phyloP scores from a whole-genome alignment of 208 protist genomes.

The Wallacemonas sp. region DNA sequence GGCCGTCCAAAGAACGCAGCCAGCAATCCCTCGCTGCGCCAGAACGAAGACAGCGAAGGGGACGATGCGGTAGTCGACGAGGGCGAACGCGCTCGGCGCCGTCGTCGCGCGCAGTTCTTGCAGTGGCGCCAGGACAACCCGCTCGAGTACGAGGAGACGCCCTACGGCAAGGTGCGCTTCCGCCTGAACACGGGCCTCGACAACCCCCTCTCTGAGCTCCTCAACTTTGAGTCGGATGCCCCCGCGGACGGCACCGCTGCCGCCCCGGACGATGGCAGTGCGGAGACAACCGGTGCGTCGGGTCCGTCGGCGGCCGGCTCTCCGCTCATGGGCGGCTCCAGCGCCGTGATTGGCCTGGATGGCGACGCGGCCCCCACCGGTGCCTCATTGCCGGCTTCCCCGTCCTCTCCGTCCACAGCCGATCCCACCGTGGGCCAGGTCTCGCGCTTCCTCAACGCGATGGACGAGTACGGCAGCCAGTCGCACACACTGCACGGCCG shows the following conservation, averaged over 20 bases:
- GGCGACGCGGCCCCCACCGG: background rate
- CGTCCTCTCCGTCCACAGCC: background rate
- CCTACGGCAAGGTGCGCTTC: slow-evolving; percentile 47
- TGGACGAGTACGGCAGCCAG: slow-evolving; percentile 50
- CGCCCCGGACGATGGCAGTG: too few relatives aligned
- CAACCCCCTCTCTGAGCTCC: slow-evolving; percentile 30
- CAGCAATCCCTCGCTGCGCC: too few relatives aligned
- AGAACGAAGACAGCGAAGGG: background rate
- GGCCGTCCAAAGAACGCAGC: background rate
- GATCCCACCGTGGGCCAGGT: slow-evolving; percentile 28
- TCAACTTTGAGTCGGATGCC: slow-evolving; percentile 36
- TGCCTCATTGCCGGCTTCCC: background rate
- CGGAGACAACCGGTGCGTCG: background rate
- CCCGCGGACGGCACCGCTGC: slow-evolving; percentile 5
- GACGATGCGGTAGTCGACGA: background rate
- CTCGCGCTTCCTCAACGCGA: slow-evolving; percentile 54
- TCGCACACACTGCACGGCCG: slow-evolving; percentile 10
- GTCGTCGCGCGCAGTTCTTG: slow-evolving; percentile 54
- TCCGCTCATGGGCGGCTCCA: too few relatives aligned
- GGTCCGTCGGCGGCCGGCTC: too few relatives aligned
- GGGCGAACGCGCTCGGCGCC: background rate
- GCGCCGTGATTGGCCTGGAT: slow-evolving; percentile 8
- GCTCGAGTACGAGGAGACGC: slow-evolving; percentile 30
- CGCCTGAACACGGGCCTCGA: slow-evolving; percentile 81
- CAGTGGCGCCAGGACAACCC: slow-evolving; percentile 52